A percentile compares a stretch with the other conserved stretches of the same genome.
Conservation (phyloP, 2,329 filamentous ascomycete species). For the Ascochyta koolunga region DNA sequence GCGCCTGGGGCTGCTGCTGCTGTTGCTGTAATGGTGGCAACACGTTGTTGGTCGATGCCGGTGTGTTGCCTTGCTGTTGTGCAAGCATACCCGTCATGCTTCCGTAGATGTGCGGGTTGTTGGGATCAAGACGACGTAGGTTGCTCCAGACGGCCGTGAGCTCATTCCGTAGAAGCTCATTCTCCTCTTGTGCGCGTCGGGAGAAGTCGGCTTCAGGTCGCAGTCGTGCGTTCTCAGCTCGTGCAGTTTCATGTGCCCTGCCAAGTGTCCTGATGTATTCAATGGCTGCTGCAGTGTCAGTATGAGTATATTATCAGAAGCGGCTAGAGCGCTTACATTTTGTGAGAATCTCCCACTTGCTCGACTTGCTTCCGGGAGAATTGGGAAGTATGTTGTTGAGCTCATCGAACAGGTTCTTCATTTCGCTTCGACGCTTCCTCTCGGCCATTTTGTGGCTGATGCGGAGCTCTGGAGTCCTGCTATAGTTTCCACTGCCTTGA, state of each 20-base stretch:
- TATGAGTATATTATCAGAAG: background rate
- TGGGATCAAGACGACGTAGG: conserved; percentile 54
- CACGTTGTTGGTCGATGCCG: conserved; percentile 38
- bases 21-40: conserved; percentile 49
- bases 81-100: conserved; percentile 52
- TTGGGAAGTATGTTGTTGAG: conserved; percentile 79
- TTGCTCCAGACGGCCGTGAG: conserved; percentile 54
- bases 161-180: conserved; percentile 55
- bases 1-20: conserved; percentile 33
- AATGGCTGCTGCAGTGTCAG: conserved; percentile 49
- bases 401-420: conserved; percentile 87
- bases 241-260: conserved; percentile 47
- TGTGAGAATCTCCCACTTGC: conserved; percentile 87
- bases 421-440: conserved; percentile 81
- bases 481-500: conserved; percentile 75
- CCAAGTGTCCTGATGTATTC: conserved; percentile 55
- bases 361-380: conserved; percentile 81
- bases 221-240: conserved; percentile 49
- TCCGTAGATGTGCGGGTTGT: conserved; percentile 55
- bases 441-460: conserved; percentile 87
- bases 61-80: conserved; percentile 44
- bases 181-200: conserved; percentile 55
- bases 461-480: conserved; percentile 78
- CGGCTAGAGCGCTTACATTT: conserved; percentile 68
- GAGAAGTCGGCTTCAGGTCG: conserved; percentile 52